Evolutionary conservation across 176 grass and related monocot species (phyloP).

Genomic region (Juncus inflexus): DNA sequence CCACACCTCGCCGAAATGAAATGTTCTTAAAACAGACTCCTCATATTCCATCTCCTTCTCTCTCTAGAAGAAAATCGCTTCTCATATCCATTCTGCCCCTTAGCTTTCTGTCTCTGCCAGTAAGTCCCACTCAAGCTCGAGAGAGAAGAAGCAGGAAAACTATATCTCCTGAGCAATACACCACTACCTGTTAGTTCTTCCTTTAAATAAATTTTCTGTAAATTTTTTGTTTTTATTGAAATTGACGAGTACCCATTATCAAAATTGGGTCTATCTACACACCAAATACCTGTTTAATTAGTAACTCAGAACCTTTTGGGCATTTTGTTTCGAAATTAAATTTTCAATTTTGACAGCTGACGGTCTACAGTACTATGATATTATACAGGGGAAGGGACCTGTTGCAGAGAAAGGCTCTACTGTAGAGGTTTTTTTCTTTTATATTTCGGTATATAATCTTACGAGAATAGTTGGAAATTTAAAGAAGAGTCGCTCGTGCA

Average conservation of each 20-base stretch:
- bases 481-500: too few relatives aligned
- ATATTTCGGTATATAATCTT: neutral
- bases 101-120: slow-evolving; percentile 13
- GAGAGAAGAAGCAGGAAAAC: slow-evolving; percentile 45
- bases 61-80: slow-evolving; percentile 24
- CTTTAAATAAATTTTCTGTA: neutral
- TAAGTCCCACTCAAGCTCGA: slow-evolving; percentile 14
- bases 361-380: slow-evolving; percentile 87
- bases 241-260: neutral
- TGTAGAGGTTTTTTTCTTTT: slow-evolving; percentile 48
- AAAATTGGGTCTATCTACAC: neutral
- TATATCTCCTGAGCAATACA: slow-evolving; percentile 37
- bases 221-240: slow-evolving; percentile 22
- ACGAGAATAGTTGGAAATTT: too few relatives aligned
- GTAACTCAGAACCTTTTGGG: neutral
- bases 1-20: neutral
- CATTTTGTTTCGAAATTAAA: slow-evolving; percentile 14
- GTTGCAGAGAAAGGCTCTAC: slow-evolving; percentile 59
- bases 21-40: neutral
- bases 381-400: slow-evolving; percentile 64
- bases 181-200: slow-evolving; percentile 29
- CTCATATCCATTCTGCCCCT: slow-evolving; percentile 18
- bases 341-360: slow-evolving; percentile 46
- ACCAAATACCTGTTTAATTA: slow-evolving; percentile 3
- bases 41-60: slow-evolving; percentile 11